Evolutionary conservation across 208 protist genomes (phyloP), one percentile per base, ranked within the genome.

Genomic region (Crithidia mellificae): DNA sequence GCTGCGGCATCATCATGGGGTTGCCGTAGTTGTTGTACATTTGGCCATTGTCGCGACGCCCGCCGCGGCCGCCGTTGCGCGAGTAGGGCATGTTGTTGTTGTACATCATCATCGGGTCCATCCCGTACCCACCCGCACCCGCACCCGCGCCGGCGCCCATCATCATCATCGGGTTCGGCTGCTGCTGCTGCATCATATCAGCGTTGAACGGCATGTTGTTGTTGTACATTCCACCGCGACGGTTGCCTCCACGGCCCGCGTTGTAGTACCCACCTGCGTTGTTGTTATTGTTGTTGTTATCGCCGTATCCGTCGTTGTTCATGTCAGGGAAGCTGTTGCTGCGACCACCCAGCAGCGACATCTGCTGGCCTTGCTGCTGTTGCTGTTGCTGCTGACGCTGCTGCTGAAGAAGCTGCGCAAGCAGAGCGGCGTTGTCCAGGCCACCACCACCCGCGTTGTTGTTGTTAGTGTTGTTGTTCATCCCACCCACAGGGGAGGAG

Each of bases 71-170:
- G 22, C 52, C 43, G 32, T 54, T n/a, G n/a, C n/a, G 74, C 44
- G 19, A 20, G 49, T 49, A 70, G 66, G 39, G 72, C 59, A 74
- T 62, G 32, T 22, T 39, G 29, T 32, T 39, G 41, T 57, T 67
- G 29, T 59, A 61, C 67, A 80, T 77, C 71, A 85, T 77, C 67
- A 78, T 68, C 29, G 50, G 47, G 55, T 62, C 24, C 55, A 61
- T 70, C 58, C 52, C 72, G 72, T 68, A 72, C 51, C 25, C 58
- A 41, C 53, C 59, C 65, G 32, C 65, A 57, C 36, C 41, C 56
- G 29, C 47, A 66, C 54, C 41, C 56, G 29, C 47, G 67, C 54
- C 25, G 55, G 58, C 59, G 43, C 56, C 64, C 58, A 53, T 59
- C 71, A 70, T 75, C 44, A 62, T 49, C 36, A 47, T 44, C 43